phyloP scores from a whole-genome alignment of 495 filamentous ascomycete species.

The Pyronema domesticum region DNA sequence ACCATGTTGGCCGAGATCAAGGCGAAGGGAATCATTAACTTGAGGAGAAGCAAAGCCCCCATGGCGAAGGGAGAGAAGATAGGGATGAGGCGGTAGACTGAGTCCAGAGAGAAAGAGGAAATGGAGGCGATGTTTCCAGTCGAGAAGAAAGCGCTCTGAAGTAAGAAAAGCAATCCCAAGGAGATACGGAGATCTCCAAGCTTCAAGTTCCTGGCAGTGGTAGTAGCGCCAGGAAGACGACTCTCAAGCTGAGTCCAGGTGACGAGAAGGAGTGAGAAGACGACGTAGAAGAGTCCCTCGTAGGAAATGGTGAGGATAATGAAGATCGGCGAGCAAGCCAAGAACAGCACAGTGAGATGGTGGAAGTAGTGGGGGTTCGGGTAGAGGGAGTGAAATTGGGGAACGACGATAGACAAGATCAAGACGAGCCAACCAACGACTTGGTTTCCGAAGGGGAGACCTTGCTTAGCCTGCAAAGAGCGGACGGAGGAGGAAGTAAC shows the following conservation, averaged over 20 bases:
- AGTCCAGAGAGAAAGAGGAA: conserved; percentile 85
- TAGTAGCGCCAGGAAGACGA: conserved; percentile 11
- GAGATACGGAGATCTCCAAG: conserved; percentile 71
- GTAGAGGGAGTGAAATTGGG: conserved; percentile 61
- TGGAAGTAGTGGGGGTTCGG: conserved; percentile 83
- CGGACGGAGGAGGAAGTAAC: conserved; percentile 68
- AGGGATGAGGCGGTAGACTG: conserved; percentile 78
- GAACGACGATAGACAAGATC: conserved; percentile 64
- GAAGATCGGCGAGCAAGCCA: conserved; percentile 84
- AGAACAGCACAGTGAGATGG: conserved; percentile 71
- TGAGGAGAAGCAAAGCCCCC: conserved; percentile 68
- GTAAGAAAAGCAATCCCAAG: conserved; percentile 84
- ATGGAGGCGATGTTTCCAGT: conserved; percentile 93
- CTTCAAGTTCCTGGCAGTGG: conserved; percentile 42
- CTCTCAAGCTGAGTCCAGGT: conserved; percentile 80
- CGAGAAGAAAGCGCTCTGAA: conserved; percentile 93
- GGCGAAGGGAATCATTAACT: conserved; percentile 85
- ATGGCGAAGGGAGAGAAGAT: conserved; percentile 90
- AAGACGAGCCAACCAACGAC: conserved; percentile 71
- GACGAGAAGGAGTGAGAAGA: conserved; percentile 65
- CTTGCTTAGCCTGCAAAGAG: conserved; percentile 69
- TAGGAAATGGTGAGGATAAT: conserved; percentile 95
- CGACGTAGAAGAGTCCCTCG: conserved; percentile 90
- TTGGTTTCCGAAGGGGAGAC: conserved; percentile 81
- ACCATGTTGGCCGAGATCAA: conserved; percentile 86